Evolutionary conservation across 768 basidiomycete genomes (phyloP), one percentile per base, ranked within the genome.

Genomic region (Trametes cubensis): DNA sequence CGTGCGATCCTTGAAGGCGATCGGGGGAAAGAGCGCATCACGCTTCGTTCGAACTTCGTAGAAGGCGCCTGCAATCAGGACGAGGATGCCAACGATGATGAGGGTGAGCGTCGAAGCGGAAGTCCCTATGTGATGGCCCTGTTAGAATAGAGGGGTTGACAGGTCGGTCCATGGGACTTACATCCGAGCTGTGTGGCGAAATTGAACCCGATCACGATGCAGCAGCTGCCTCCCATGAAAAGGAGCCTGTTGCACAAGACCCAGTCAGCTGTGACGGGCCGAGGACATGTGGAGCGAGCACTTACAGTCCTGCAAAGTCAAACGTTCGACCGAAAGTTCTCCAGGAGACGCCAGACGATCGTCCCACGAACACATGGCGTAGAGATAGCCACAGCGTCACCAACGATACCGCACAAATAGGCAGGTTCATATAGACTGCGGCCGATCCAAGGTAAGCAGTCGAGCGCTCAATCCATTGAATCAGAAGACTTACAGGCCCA

Each of bases 381-480:
- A 94, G 81, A n/a, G 89, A 86, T 30, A 83, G 51, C 20, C 73
- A 70, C 21, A 93, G 76, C 10, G 91, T 79, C 11, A 83, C 60
- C 61, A 81, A 80, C 21, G 88, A 87, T 25, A 85, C 64, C 26
- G 83, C 70, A 71, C 88, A 90, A 57, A 94, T 77, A 20, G 92
- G 92, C 49, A 94, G 78, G 75, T 94, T 94, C 72, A 94, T 80
- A 72, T 86, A 93, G 73, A 94, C 92, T 94, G 73, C 34, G 34
- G n/a, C 10, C 41, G 48, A 61, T 57, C 11, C 15, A 17, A 39
- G 49, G 55, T 41, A 5, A 23, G 55, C 54, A 28, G 28, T 23
- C 26, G n/a, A 44, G 26, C 20, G 40, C 28, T n/a, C 28, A 7
- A 18, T 38, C 1, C 54, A 45, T 23, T 50, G 63, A 56, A 63